Evolutionary conservation across 768 basidiomycete genomes (phyloP).

Genomic region (Rubroboletus pulcherrimus): DNA sequence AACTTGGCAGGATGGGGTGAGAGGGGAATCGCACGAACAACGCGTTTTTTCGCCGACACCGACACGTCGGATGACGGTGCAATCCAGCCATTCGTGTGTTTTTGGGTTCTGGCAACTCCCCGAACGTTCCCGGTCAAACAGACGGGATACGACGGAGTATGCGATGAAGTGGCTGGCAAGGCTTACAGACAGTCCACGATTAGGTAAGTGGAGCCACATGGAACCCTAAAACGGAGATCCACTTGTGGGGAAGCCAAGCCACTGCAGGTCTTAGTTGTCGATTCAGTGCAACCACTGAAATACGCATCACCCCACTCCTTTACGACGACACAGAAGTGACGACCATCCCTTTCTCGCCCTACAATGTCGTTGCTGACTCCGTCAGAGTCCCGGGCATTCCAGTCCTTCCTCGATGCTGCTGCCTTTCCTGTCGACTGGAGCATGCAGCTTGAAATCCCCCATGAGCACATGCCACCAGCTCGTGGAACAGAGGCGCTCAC

Average conservation of each 20-base stretch:
- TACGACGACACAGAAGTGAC: background rate
- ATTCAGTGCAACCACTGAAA: slow-evolving; percentile 10
- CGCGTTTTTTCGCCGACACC: background rate
- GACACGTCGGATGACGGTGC: background rate
- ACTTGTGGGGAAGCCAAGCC: slow-evolving; percentile 29
- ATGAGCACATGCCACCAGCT: slow-evolving; percentile 47
- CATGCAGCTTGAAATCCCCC: slow-evolving; percentile 32
- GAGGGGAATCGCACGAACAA: background rate
- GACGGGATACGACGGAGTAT: background rate
- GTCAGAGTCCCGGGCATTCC: slow-evolving; percentile 62
- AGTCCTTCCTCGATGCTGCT: slow-evolving; percentile 60
- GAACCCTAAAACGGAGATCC: slow-evolving; percentile 21
- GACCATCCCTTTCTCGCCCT: background rate
- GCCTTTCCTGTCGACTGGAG: slow-evolving; percentile 47
- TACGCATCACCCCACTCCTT: background rate
- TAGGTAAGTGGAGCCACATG: slow-evolving; percentile 15
- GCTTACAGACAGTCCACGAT: background rate
- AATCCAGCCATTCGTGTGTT: background rate
- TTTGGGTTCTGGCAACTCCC: background rate
- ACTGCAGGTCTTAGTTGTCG: slow-evolving; percentile 17
- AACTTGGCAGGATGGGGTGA: background rate
- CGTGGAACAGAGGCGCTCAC: slow-evolving; percentile 62
- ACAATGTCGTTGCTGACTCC: slow-evolving; percentile 63
- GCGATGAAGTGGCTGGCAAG: no score
- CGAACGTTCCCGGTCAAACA: background rate